Base-by-base conservation (phyloP, 129 eudicot genomes). In the Chrysanthemum makinoi region DNA sequence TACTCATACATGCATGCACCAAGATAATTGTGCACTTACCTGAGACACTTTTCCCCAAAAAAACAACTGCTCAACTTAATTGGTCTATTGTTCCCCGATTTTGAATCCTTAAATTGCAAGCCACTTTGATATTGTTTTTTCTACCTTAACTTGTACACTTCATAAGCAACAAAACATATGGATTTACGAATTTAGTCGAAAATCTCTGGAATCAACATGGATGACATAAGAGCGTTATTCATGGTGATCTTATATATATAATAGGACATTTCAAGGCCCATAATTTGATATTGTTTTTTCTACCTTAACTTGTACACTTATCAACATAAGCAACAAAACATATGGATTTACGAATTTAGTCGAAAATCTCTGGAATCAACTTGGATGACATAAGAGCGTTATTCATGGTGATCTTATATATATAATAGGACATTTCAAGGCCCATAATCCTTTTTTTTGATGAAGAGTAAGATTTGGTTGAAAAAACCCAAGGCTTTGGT, bases 71-170 rank as follows among this genome's bases (percentile, higher is more conserved):
- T 30, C 51, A 62, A 30, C 19, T 17, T 22, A 22, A 22, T 22
- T 73, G 54, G 77, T 63, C 53, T 70, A 50, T 33, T 35, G 76
- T 72, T 48, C 39, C 68, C 60, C 14, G 65, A 53, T 19, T 73
- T 63, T 63, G 17, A 63, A 62, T 39, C 26, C 70, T 20, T 22
- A 48, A 65, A 53, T 52, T 52, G 16, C 4, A 54, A 30, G 49
- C 30, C 5, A 30, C 2, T 17, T 30, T 10, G 60, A 69, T 68
- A 1, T 68, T 55, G 72, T 65, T 66, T 65, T 66, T 65, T 65
- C 72, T 75, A 54, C 72, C 79, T 74, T 74, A 74, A 54, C 58
- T 54, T 65, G 79, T 74, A 52, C 78, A 53, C 72, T 52, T 43
- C 66, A 47, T 65, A 20, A n/a, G 57, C 47, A 75, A 65, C 66